Conservation (phyloP, 352 stramenopile species). For the Paralagenidium karlingii region DNA sequence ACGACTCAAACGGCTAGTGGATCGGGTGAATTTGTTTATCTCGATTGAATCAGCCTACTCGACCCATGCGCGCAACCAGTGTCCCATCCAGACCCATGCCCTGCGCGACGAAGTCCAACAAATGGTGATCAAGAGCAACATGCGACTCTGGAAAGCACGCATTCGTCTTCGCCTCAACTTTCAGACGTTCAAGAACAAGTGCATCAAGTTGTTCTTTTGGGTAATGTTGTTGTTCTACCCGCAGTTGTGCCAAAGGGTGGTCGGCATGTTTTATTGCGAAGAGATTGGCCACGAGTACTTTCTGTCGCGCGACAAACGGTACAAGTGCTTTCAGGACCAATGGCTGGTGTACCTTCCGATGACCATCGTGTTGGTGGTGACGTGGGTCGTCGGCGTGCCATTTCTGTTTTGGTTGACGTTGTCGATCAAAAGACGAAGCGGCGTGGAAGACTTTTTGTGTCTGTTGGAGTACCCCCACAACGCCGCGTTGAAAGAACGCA, state of each 20-base stretch:
- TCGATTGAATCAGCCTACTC: too few species aligned
- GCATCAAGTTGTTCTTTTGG: constrained; percentile 67
- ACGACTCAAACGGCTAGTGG: too few species aligned
- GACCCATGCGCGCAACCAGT: too few species aligned
- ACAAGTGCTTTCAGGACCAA: constrained; percentile 30
- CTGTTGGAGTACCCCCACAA: constrained; percentile 25
- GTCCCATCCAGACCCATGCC: too few species aligned
- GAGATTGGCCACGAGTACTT: constrained; percentile 46
- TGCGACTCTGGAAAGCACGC: constrained; percentile 50
- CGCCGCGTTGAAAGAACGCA: constrained; percentile 20
- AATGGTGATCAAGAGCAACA: constrained; percentile 59
- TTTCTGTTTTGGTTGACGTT: constrained; percentile 62
- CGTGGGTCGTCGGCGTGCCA: constrained; percentile 58
- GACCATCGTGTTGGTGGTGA: constrained; percentile 19
- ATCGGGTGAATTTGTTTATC: too few species aligned
- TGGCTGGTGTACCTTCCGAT: constrained; percentile 52
- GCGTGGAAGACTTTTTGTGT: constrained; percentile 32
- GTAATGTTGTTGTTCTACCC: constrained; percentile 59
- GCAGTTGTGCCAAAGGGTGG: constrained; percentile 48
- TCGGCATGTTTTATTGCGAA: constrained; percentile 66
- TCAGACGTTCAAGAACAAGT: constrained; percentile 61
- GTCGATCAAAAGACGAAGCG: constrained; percentile 27
- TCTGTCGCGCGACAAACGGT: constrained; percentile 46
- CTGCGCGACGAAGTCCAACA: constrained; percentile 28
- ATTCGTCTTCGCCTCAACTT: constrained; percentile 63